Base-by-base conservation (phyloP, 169 alveolate species). In the Cryptosporidium sp. region DNA sequence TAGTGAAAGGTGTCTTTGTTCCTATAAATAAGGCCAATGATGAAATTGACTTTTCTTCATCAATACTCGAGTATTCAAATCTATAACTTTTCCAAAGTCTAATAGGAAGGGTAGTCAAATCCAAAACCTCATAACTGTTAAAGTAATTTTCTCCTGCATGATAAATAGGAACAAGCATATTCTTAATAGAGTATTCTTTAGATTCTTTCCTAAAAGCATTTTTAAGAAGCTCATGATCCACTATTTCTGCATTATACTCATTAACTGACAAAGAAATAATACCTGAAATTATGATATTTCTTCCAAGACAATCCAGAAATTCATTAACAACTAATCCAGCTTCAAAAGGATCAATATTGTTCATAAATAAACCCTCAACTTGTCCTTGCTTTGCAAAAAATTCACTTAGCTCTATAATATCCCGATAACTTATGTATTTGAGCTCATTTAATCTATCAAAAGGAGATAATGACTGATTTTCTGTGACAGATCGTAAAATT, bases 1-100 rank as follows among this genome's bases (percentile, higher is more conserved):
- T 73, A 16, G 86, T 73, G 26, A 73, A 73, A 16, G 86, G 86
- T 16, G 86, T 73, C 31, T 73, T 73, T 10, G 86, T 73, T 3
- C 86, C 86, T 26, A 73, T 39, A 8, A 35, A 42, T 44, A 73
- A 33, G 4, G 70, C 44, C 9, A 73, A 58, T 23, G 86, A 73
- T 8, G 52, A 45, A 8, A 73, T 31, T 2, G 86, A 73, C 21
- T 73, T 73, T 16, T 73, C 70, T 18, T 73, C 70, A n/a, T 73
- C 56, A 10, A 52, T 39, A 29, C 68, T 73, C 0, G 86, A 73
- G 44, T 73, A 73, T 35, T 73, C 86, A 35, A 73, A 73, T 35
- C 33, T 73, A 42, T 73, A 73, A 58, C 71, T 73, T 18, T 31
- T 52, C 86, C 86, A 73, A 33, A 56, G 42, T n/a, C 68, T 56